These are phyloP conservation scores for Pythium dissotocum DNA, from an alignment of 352 stramenopile species.

Conservation along the genomic window DNA sequence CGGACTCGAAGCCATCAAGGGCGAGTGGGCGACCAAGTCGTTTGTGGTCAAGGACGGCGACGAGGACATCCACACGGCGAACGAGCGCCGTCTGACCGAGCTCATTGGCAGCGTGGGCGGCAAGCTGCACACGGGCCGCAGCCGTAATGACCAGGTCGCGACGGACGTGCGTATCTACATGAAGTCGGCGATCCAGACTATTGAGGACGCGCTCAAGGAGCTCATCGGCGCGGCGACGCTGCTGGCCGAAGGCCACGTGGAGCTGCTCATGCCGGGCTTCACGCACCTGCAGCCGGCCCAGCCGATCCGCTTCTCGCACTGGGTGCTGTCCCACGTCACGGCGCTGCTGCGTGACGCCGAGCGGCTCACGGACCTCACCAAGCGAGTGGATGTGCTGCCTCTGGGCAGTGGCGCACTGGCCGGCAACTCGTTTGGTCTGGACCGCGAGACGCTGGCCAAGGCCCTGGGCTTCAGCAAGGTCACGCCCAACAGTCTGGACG, in stretches of 20 bases:
- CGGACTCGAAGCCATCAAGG: constrained; percentile 85
- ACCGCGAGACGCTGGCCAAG: constrained; percentile 92
- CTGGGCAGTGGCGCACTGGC: constrained; percentile 96
- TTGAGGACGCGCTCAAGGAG: constrained; percentile 87
- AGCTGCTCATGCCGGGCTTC: constrained; percentile 98
- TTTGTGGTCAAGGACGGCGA: constrained; percentile 93
- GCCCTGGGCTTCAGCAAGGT: constrained; percentile 94
- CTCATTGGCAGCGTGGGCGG: constrained; percentile 95
- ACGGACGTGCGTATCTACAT: constrained; percentile 97
- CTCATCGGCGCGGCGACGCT: constrained; percentile 89
- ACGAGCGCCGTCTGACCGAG: constrained; percentile 98
- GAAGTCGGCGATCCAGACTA: constrained; percentile 63
- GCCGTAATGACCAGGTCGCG: constrained; percentile 98
- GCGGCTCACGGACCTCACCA: constrained; percentile 92
- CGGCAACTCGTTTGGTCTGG: constrained; percentile 97
- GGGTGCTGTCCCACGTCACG: constrained; percentile 95
- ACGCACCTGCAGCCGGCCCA: constrained; percentile 98
- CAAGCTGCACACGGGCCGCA: constrained; percentile 97
- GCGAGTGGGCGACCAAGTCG: constrained; percentile 83
- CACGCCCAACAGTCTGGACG: constrained; percentile 97
- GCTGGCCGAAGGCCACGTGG: constrained; percentile 90
- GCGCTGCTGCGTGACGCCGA: constrained; percentile 94
- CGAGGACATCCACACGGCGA: constrained; percentile 99
- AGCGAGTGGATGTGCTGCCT: constrained; percentile 95
- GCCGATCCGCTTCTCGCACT: constrained; percentile 98